phyloP scores from a whole-genome alignment of 2,329 filamentous ascomycete species.

The Cladosporium velox region DNA sequence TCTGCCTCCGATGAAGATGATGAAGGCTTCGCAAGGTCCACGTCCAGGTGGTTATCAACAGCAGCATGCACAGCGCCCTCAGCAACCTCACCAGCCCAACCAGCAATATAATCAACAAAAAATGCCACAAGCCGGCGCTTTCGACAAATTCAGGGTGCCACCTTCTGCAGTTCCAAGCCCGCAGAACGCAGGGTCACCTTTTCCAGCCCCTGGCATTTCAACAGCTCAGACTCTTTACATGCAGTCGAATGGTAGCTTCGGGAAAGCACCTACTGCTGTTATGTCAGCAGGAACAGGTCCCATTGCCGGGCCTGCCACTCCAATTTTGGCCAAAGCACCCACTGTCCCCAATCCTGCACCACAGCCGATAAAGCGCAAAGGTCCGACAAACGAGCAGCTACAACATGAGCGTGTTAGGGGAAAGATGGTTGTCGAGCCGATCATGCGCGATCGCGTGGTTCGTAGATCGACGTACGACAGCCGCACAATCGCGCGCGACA shows the following conservation, averaged over 20 bases:
- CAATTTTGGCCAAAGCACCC: not conserved
- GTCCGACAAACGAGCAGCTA: slow-evolving; percentile 32
- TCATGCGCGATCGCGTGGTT: slow-evolving; percentile 51
- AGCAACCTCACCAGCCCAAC: not conserved
- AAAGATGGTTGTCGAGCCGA: slow-evolving; percentile 44
- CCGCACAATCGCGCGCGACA: slow-evolving; percentile 63
- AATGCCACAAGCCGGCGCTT: not conserved
- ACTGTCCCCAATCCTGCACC: not conserved
- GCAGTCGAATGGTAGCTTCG: slow-evolving; percentile 15
- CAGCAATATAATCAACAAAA: not conserved
- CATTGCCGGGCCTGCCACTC: not conserved
- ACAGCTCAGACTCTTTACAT: not conserved
- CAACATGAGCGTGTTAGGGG: slow-evolving; percentile 37
- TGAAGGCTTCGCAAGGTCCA: slow-evolving; percentile 23
- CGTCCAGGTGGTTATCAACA: not conserved
- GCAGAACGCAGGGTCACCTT: not conserved
- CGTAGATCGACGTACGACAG: slow-evolving; percentile 59
- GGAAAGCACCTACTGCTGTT: not conserved
- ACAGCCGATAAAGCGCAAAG: slow-evolving; percentile 26
- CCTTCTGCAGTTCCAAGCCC: not conserved
- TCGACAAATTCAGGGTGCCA: not conserved
- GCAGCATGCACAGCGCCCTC: not conserved
- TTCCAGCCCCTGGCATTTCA: not conserved
- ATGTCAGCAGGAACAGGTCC: not conserved
- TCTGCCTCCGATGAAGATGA: slow-evolving; percentile 44